Evolutionary conservation across 345 rosid species (phyloP), one percentile per base, ranked within the genome.

Genomic region (Alliaria petiolata): DNA sequence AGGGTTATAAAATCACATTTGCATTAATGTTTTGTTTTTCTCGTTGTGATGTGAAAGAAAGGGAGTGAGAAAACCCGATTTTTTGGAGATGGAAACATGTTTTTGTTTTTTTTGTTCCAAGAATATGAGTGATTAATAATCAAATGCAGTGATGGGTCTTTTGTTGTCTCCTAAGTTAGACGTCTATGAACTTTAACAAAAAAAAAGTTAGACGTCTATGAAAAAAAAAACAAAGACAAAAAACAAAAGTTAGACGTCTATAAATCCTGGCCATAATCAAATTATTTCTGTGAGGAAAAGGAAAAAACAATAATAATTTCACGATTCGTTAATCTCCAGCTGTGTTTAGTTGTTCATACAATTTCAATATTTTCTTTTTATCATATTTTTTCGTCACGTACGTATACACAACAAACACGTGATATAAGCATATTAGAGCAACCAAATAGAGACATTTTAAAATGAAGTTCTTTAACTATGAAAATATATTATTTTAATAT

Each of bases 271-370:
- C 72, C 67, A 30, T 58, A 36, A 63, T 43, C 60, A 42, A 42
- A 75, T 60, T 22, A 74, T 67, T 58, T 59, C 3, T 13, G 22
- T 9, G 3, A 49, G 25, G 19, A 33, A 22, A 14, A 61, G 19
- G 15, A 16, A 49, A 33, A 6, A 65, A 8, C 5, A 49, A 74
- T 54, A n/a, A 59, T 74, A 19, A 39, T 34, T 54, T 76, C 50
- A 57, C 53, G 49, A 62, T 64, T 44, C 45, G 65, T 53, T 80
- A 78, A 76, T 58, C 76, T 81, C 78, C 85, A 85, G 89, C 88
- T 88, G 95, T 78, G 30, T 33, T 78, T 54, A 72, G 84, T 75
- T 82, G 76, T n/a, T 79, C 79, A 60, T 43, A 34, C 66, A 58
- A 43, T 51, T 68, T 74, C 30, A 49, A 42, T 51, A 31, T 51